Conservation (phyloP, 306 rosid genomes). For the Sophora flavescens region DNA sequence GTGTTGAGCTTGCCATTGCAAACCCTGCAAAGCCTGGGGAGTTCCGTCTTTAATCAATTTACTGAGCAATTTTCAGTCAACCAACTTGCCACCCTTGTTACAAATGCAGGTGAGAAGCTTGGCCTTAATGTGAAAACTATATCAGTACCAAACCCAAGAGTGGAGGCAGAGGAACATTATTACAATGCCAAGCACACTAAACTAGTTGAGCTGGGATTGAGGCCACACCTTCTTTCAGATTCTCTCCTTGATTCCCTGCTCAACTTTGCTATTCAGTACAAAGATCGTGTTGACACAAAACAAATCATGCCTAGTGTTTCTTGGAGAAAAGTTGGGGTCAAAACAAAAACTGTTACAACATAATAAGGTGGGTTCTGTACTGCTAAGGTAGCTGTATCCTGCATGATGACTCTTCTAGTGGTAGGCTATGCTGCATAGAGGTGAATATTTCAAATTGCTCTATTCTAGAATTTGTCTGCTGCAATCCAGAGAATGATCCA, state of each 20-base stretch:
- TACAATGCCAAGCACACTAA: conserved; percentile 96
- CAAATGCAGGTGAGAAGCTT: conserved; percentile 84
- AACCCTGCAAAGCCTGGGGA: conserved; percentile 89
- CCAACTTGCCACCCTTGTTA: conserved; percentile 83
- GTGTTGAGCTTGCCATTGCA: conserved; percentile 93
- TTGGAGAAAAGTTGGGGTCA: conserved; percentile 85
- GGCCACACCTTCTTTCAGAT: conserved; percentile 91
- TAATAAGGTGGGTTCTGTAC: conserved; percentile 36
- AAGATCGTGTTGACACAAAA: conserved; percentile 85
- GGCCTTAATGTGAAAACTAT: conserved; percentile 76
- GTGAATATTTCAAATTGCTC: conserved; percentile 13
- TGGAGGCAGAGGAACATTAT: conserved; percentile 97
- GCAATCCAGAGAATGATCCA: neutral
- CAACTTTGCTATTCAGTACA: conserved; percentile 73
- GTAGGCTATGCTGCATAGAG: conserved; percentile 38
- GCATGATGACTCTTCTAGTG: conserved; percentile 36
- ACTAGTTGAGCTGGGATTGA: conserved; percentile 85
- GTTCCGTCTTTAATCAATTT: conserved; percentile 93
- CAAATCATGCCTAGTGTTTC: conserved; percentile 97
- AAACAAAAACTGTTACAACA: conserved; percentile 70
- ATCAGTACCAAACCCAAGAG: conserved; percentile 95
- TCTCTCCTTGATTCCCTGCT: conserved; percentile 94
- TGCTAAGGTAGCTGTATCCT: neutral
- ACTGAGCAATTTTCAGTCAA: conserved; percentile 92
- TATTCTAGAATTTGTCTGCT: conserved; percentile 18